Evolutionary conservation across 192 early-diverging fungal genomes (phyloP).

Genomic region (Coemansia sp.): DNA sequence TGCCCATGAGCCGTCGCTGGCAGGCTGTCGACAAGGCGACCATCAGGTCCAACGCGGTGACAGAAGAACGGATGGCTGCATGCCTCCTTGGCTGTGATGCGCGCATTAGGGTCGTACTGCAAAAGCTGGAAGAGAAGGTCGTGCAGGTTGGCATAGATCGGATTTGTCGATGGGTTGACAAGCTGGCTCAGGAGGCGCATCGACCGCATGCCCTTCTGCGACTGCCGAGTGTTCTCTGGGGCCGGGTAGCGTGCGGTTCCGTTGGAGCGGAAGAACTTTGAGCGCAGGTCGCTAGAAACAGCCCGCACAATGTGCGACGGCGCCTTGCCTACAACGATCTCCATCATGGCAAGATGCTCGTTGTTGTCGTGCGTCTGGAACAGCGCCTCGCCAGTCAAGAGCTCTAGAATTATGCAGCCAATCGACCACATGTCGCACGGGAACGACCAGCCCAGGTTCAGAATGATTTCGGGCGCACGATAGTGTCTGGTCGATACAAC

Average conservation of each 20-base stretch:
- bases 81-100: constrained; percentile 82
- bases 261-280: constrained; percentile 43
- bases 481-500: constrained; percentile 96
- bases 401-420: constrained; percentile 95
- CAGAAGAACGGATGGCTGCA: constrained; percentile 84
- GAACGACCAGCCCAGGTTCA: constrained; percentile 92
- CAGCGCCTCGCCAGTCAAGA: constrained; percentile 90
- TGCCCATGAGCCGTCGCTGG: constrained; percentile 8
- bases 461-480: constrained; percentile 94
- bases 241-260: constrained; percentile 39
- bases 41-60: constrained; percentile 54
- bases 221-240: constrained; percentile 40
- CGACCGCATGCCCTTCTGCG: constrained; percentile 39
- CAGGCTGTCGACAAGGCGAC: constrained; percentile 30
- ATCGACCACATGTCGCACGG: constrained; percentile 98
- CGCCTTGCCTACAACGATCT: constrained; percentile 77
- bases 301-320: constrained; percentile 64
- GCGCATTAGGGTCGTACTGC: constrained; percentile 72
- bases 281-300: constrained; percentile 37
- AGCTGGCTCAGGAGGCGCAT: constrained; percentile 50
- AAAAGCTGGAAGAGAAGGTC: constrained; percentile 75
- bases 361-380: constrained; percentile 98
- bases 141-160: constrained; percentile 58
- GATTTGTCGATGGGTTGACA: constrained; percentile 49
- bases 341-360: constrained; percentile 98